Percentiles rank a stretch among this genome's conserved stretches.
Conservation (phyloP, 768 basidiomycete species). For the Naganishia friedmannii region DNA sequence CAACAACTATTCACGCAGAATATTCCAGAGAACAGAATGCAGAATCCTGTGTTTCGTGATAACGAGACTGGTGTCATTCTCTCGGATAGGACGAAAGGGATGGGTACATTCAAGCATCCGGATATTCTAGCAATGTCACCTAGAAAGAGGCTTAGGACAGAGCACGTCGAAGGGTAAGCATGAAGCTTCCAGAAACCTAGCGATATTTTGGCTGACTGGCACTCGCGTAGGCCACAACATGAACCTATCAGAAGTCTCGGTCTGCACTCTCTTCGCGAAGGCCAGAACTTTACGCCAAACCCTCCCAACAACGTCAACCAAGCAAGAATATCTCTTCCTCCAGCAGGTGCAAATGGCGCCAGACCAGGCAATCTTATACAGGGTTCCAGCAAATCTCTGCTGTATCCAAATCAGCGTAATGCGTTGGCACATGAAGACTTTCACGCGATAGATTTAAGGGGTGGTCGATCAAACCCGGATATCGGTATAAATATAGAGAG, state of each 20-base stretch:
- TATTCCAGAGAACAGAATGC: background rate
- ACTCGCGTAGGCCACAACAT: background rate
- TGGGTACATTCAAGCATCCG: conserved; percentile 16
- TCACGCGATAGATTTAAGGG: background rate
- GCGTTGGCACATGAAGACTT: background rate
- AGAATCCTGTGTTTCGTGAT: background rate
- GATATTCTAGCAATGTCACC: conserved; percentile 11
- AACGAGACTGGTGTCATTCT: background rate
- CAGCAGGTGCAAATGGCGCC: background rate
- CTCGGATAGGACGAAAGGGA: conserved; percentile 7
- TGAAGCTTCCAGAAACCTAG: background rate
- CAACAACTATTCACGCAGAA: background rate
- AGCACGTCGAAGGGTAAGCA: conserved; percentile 11
- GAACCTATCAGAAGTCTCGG: background rate
- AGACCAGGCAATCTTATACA: background rate
- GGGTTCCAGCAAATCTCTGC: background rate
- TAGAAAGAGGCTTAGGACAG: conserved; percentile 7
- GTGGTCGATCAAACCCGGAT: background rate
- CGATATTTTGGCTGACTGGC: background rate
- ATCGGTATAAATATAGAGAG: background rate
- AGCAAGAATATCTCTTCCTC: conserved; percentile 14
- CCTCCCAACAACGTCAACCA: conserved; percentile 10
- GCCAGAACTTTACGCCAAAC: conserved; percentile 7
- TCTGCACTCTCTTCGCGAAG: background rate
- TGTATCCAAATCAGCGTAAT: background rate